A percentile compares a stretch with the other conserved stretches of the same genome.
These are phyloP conservation scores for Liriodendron chinense DNA, from an alignment of 164 flowering plant genomes.

Conservation along the genomic window DNA sequence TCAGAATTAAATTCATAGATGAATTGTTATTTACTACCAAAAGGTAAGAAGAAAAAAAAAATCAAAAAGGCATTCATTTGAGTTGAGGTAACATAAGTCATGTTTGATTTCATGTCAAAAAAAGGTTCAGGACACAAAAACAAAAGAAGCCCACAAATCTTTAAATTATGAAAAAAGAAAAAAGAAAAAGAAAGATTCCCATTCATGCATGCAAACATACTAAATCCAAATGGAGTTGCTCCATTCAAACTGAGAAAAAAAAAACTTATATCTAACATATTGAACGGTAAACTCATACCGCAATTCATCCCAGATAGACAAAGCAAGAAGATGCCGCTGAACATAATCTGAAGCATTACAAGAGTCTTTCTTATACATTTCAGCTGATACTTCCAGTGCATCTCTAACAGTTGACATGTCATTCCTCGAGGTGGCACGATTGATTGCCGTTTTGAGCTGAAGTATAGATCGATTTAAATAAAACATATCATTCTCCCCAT, in stretches of 20 bases:
- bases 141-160: no score
- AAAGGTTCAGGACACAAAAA: no score
- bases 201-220: no score
- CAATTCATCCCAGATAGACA: conserved; percentile 92
- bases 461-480: background rate
- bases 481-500: background rate
- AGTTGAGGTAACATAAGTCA: no score
- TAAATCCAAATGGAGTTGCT: no score
- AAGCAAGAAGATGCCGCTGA: conserved; percentile 86
- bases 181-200: no score
- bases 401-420: conserved; percentile 87
- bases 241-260: background rate
- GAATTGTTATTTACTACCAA: no score
- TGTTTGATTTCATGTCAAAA: no score
- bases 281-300: conserved; percentile 44
- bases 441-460: conserved; percentile 93
- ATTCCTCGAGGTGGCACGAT: conserved; percentile 89
- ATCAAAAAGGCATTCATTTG: no score
- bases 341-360: conserved; percentile 86
- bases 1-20: no score
- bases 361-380: conserved; percentile 82
- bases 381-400: conserved; percentile 98
- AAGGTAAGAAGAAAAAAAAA: no score
- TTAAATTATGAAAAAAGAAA: no score
- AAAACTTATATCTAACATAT: background rate